These are phyloP conservation scores for Graphilbum fragrans DNA, from an alignment of 2,329 filamentous ascomycete genomes.

Conservation along the genomic window DNA sequence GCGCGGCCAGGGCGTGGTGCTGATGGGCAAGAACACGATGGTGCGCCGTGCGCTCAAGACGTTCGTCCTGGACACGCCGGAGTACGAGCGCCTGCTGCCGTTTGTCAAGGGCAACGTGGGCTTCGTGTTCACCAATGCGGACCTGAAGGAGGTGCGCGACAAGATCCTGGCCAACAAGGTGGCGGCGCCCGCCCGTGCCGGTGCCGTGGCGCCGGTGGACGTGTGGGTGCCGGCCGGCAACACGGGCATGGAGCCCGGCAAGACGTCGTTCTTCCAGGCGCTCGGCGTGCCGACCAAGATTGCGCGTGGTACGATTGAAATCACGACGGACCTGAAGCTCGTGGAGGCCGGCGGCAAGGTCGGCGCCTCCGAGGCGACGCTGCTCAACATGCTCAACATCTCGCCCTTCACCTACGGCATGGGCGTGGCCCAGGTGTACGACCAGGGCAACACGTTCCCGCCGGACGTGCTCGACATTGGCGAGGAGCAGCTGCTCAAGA, in stretches of 20 bases:
- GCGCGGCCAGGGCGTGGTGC: constrained; percentile 82
- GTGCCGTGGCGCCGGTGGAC: constrained; percentile 86
- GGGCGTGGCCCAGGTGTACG: constrained; percentile 92
- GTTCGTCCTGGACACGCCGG: constrained; percentile 79
- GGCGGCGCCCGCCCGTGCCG: constrained; percentile 92
- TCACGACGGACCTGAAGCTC: constrained; percentile 94
- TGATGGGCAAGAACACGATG: constrained; percentile 99
- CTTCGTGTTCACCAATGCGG: constrained; percentile 98
- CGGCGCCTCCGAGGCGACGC: constrained; percentile 94
- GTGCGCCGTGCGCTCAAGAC: constrained; percentile 96
- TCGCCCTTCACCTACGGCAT: constrained; percentile 99
- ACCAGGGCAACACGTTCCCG: constrained; percentile 88
- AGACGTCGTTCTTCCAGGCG: constrained; percentile 99
- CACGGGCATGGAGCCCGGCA: constrained; percentile 99
- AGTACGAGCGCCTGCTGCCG: constrained; percentile 96
- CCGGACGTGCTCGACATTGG: constrained; percentile 81
- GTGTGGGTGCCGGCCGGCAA: constrained; percentile 96
- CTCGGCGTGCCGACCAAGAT: constrained; percentile 99
- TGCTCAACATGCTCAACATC: constrained; percentile 99
- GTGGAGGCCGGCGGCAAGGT: constrained; percentile 88
- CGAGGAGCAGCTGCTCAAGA: constrained; percentile 83
- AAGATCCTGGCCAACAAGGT: constrained; percentile 96
- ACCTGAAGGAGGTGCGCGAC: constrained; percentile 85
- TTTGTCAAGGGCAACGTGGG: constrained; percentile 96
- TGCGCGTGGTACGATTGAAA: constrained; percentile 99